phyloP scores from a whole-genome alignment of 805 yeast species.

The Candida railenensis region DNA sequence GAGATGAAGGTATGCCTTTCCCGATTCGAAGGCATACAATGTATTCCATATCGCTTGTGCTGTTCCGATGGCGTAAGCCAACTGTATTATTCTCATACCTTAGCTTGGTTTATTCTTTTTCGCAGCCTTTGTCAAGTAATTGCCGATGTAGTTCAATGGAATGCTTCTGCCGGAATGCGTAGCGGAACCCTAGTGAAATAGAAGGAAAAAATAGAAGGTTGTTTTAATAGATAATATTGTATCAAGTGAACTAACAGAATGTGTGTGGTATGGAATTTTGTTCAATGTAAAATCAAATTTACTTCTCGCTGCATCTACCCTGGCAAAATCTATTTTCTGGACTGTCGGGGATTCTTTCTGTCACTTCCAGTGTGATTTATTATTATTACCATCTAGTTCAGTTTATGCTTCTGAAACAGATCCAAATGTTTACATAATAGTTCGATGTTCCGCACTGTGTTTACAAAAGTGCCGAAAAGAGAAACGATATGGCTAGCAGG shows the following conservation, averaged over 20 bases:
- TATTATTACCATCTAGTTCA: background rate
- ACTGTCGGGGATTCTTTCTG: background rate
- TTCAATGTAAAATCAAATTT: too few relatives aligned
- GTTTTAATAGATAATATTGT: too few relatives aligned
- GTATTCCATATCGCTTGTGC: conserved; percentile 26
- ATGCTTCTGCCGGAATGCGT: background rate
- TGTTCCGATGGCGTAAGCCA: background rate
- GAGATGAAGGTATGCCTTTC: conserved; percentile 34
- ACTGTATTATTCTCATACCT: background rate
- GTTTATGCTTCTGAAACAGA: background rate
- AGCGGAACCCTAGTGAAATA: background rate
- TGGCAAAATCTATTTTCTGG: too few relatives aligned
- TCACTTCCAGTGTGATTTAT: background rate
- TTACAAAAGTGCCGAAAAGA: background rate
- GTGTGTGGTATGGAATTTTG: too few relatives aligned
- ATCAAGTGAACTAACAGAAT: too few relatives aligned
- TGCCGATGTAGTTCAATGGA: background rate
- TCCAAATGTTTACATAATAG: background rate
- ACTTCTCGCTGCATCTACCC: too few relatives aligned
- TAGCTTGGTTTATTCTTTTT: background rate
- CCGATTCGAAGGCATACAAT: conserved; percentile 32
- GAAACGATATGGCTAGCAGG: background rate
- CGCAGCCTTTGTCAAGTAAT: background rate
- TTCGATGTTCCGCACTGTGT: background rate
- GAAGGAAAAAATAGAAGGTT: background rate